Percentiles rank a stretch among this genome's conserved stretches.
phyloP scores from a whole-genome alignment of 768 basidiomycete genomes.

The Russula vinacea region DNA sequence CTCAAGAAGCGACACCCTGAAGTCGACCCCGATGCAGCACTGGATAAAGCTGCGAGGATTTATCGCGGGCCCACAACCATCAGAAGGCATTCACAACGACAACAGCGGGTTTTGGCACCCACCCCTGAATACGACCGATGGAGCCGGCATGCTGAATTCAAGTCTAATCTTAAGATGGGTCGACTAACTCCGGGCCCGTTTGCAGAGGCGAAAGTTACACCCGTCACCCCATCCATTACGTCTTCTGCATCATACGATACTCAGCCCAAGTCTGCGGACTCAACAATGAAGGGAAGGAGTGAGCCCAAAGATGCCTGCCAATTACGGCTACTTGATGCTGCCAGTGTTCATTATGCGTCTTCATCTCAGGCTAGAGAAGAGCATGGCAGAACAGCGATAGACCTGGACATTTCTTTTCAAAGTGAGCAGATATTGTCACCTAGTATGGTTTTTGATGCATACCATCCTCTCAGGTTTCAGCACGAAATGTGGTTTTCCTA shows the following conservation, averaged over 20 bases:
- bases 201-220: background rate
- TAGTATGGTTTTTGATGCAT: background rate
- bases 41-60: background rate
- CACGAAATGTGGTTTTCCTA: background rate
- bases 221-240: background rate
- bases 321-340: too few relatives aligned
- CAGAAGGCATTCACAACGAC: background rate
- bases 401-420: background rate
- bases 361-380: background rate
- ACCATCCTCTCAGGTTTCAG: background rate
- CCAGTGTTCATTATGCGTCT: too few relatives aligned
- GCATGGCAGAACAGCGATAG: background rate
- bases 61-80: background rate
- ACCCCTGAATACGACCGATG: background rate
- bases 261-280: too few relatives aligned
- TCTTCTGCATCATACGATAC: too few relatives aligned
- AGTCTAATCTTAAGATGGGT: too few relatives aligned
- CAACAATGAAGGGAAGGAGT: too few relatives aligned
- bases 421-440: background rate
- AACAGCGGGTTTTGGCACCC: background rate
- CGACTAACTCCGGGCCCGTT: background rate
- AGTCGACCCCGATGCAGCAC: background rate
- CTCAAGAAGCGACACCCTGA: background rate
- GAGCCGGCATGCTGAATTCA: background rate
- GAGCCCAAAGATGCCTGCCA: too few relatives aligned